These are phyloP conservation scores for Ogataea hybrid DNA, from an alignment of 1,139 yeast genomes.

Conservation along the genomic window DNA sequence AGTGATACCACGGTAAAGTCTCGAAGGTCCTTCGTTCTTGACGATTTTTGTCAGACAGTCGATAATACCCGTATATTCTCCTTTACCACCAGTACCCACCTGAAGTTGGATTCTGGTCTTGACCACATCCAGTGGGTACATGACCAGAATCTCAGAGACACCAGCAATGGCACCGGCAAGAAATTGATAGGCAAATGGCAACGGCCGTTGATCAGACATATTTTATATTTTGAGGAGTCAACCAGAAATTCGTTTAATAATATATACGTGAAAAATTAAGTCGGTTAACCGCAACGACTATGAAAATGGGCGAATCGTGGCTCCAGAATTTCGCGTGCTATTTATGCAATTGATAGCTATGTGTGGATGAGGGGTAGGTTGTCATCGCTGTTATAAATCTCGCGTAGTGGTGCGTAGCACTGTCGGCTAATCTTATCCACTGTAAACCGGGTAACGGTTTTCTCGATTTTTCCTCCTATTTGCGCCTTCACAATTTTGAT, in stretches of 20 bases:
- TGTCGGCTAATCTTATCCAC: slow-evolving; percentile 1
- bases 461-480: background rate
- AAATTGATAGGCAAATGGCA: slow-evolving; percentile 91
- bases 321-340: background rate
- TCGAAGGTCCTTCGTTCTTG: slow-evolving; percentile 76
- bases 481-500: slow-evolving; percentile 2
- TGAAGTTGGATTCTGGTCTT: slow-evolving; percentile 96
- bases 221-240: background rate
- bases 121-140: slow-evolving; percentile 98
- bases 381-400: background rate
- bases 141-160: slow-evolving; percentile 91
- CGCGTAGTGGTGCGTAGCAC: background rate
- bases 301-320: background rate
- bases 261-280: slow-evolving; percentile 2
- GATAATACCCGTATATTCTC: slow-evolving; percentile 75
- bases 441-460: slow-evolving; percentile 5
- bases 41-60: slow-evolving; percentile 83
- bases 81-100: slow-evolving; percentile 60
- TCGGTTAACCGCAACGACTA: background rate
- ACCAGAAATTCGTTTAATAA: background rate
- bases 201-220: slow-evolving; percentile 35
- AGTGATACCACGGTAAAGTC: slow-evolving; percentile 87
- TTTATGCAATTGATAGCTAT: slow-evolving; percentile 1
- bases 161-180: slow-evolving; percentile 97
- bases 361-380: slow-evolving; percentile 5